Percentiles rank a stretch among this genome's conserved stretches.
phyloP scores from a whole-genome alignment of 768 basidiomycete genomes.

The Kwoniella sp. region DNA sequence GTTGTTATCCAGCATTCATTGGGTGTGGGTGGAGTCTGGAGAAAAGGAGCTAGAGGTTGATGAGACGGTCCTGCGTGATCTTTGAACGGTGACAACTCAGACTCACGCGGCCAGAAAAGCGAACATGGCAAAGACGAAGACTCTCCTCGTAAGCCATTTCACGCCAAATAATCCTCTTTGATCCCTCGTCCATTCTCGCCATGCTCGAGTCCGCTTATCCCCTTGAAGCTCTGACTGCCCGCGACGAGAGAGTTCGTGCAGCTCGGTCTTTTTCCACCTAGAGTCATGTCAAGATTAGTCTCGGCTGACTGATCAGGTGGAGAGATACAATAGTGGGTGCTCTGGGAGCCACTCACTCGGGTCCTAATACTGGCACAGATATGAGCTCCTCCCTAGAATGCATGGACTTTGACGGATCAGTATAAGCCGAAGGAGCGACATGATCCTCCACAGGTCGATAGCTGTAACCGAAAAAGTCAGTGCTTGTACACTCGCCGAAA shows the following conservation, averaged over 20 bases:
- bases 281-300: not conserved
- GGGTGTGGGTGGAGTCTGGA: not conserved
- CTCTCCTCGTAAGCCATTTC: conserved; percentile 70
- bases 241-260: conserved; percentile 73
- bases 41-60: too few species aligned
- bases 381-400: conserved; percentile 71
- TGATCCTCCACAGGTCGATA: conserved; percentile 34
- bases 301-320: not conserved
- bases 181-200: conserved; percentile 76
- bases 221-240: conserved; percentile 63
- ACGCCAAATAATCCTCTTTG: conserved; percentile 77
- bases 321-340: not conserved
- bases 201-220: conserved; percentile 64
- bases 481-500: not conserved
- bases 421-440: conserved; percentile 24
- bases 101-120: conserved; percentile 66
- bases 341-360: conserved; percentile 61
- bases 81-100: conserved; percentile 2
- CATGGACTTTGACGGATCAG: conserved; percentile 12
- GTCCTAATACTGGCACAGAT: conserved; percentile 85
- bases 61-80: too few species aligned
- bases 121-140: conserved; percentile 64
- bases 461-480: conserved; percentile 11
- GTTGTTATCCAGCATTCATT: conserved; percentile 13
- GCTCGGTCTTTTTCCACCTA: conserved; percentile 74